Evolutionary conservation across 208 protist species (phyloP), one percentile per base, ranked within the genome.

Genomic region (Kentomonas sorsogonicus): DNA sequence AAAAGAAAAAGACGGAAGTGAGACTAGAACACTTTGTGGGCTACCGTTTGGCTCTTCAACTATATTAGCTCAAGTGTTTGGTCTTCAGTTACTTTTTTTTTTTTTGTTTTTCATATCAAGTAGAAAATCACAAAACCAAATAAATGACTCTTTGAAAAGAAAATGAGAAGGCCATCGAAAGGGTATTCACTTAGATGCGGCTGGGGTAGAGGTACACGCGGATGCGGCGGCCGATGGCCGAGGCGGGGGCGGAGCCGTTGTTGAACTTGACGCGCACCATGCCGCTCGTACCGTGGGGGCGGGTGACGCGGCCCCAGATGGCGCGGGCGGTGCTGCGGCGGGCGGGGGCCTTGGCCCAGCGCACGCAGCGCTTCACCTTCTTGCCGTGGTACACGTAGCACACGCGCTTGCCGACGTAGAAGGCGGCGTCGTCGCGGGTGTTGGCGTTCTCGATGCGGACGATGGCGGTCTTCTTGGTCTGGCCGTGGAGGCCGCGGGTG

Each of bases 321-420:
- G 96, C 85, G 58, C 97, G 93, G 65, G 89, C 79, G 74, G 78
- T 91, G 81, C 86, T 93, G 66, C 86, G 83, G 60, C 86, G 86
- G 3, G 79, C 84, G 18, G 90, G 90, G 33, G 86, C 87, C 76
- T 94, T 91, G 75, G 71, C 80, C 86, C 80, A 92, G 69, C 87
- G 88, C 53, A 94, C 77, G 66, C 84, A 96, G 31, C 85, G 84
- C 83, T 89, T 89, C 60, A 97, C 85, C 70, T 94, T 96, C 67
- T 97, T 79, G 58, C 93, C 97, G 67, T 98, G 94, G 88, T 99
- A 99, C 31, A 99, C 89, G 83, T 98, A 99, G 69, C 89, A 97
- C 47, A 99, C 85, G 59, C 93, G 86, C 93, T 99, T 99, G 62
- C 98, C 98, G n/a, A 98, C 69, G 82, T 99, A 99, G 86, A 94